phyloP scores from a whole-genome alignment of 345 rosid genomes.

The Syzygium jambos region DNA sequence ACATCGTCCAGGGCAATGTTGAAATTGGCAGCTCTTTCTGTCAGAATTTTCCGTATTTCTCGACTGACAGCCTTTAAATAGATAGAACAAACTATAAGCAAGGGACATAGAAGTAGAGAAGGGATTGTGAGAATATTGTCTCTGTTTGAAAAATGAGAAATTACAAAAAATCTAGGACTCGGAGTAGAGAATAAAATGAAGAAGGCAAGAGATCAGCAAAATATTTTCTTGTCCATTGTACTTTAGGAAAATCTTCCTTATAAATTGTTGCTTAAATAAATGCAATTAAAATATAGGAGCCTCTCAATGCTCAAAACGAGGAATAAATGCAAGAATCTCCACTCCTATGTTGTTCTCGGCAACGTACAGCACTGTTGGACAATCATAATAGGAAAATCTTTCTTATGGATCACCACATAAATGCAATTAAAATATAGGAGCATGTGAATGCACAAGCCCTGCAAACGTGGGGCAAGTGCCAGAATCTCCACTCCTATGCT shows the following conservation, averaged over 20 bases:
- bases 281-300: neutral
- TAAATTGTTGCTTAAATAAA: neutral
- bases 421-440: neutral
- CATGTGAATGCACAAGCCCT: neutral
- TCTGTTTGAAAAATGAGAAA: neutral
- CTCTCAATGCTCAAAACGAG: neutral
- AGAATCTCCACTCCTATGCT: neutral
- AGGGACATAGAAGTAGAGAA: neutral
- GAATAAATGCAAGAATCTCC: neutral
- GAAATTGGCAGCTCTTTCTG: constrained; percentile 68
- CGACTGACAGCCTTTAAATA: constrained; percentile 57
- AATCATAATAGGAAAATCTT: neutral
- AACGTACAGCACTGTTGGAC: neutral
- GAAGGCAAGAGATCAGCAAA: neutral
- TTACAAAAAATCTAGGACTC: neutral
- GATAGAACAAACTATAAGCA: neutral
- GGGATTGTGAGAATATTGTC: neutral
- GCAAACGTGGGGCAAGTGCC: neutral
- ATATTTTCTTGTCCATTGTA: neutral
- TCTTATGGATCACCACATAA: neutral
- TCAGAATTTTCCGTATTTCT: constrained; percentile 82
- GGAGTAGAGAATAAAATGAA: neutral
- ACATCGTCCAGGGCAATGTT: constrained; percentile 84
- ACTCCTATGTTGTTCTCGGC: neutral
- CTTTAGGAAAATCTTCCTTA: neutral